These are phyloP conservation scores for Pleomassaria siparia DNA, from an alignment of 2,329 filamentous ascomycete genomes.

Conservation along the genomic window DNA sequence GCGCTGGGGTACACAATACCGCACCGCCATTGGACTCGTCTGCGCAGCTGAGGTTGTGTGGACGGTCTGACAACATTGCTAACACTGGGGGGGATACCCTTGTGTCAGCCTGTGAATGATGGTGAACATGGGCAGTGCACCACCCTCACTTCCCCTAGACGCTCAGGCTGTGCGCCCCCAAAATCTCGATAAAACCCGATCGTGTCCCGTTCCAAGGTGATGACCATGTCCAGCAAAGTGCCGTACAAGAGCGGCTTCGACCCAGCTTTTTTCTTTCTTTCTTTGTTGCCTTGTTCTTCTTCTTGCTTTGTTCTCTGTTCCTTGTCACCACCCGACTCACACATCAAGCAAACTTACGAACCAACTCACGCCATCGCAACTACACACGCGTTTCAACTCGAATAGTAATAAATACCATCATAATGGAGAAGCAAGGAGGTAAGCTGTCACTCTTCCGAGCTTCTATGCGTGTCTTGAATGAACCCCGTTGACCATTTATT, in stretches of 20 bases:
- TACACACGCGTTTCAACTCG: constrained; percentile 1
- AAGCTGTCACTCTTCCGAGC: constrained; percentile 11
- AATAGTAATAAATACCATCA: constrained; percentile 6
- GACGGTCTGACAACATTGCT: constrained; percentile 9
- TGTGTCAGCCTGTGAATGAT: constrained; percentile 8
- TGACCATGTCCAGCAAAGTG: too few species aligned
- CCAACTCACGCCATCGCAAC: constrained; percentile 4
- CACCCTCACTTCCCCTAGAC: constrained; percentile 1
- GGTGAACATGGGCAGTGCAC: constrained; percentile 2
- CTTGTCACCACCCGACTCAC: constrained; percentile 4
- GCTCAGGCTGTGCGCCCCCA: constrained; percentile 14
- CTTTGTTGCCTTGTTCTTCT: constrained; percentile 8
- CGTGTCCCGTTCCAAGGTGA: too few species aligned
- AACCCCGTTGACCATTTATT: constrained; percentile 15
- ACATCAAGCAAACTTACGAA: neutral
- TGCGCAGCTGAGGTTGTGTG: constrained; percentile 13
- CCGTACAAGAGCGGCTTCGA: too few species aligned
- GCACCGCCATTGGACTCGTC: constrained; percentile 6
- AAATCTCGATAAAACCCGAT: constrained; percentile 16
- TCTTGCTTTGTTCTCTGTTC: neutral
- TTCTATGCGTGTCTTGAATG: constrained; percentile 1
- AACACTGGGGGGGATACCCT: constrained; percentile 5
- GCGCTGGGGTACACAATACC: neutral
- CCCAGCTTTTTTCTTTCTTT: constrained; percentile 13
- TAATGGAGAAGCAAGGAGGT: constrained; percentile 42